Conservation (phyloP, 2,329 filamentous ascomycete genomes). For the Gnomoniopsis smithogilvyi region DNA sequence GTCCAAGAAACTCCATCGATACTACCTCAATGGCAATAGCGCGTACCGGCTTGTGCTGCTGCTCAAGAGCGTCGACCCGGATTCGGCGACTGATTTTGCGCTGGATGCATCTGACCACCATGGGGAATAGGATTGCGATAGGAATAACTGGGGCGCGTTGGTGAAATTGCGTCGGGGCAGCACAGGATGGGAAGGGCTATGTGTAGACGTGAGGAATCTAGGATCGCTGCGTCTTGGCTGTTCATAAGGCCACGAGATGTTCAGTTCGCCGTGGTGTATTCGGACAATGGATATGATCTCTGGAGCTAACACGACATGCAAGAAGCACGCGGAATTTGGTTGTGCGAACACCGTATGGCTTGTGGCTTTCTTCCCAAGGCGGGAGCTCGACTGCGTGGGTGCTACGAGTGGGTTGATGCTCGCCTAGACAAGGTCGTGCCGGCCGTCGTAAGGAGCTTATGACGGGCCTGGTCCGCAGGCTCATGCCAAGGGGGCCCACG, state of each 20-base stretch:
- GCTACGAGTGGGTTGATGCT: background rate
- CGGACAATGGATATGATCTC: background rate
- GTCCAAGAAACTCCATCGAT: slow-evolving; percentile 89
- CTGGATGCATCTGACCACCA: slow-evolving; percentile 28
- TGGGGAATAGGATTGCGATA: background rate
- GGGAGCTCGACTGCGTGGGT: background rate
- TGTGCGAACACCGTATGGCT: background rate
- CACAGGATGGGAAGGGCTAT: no score
- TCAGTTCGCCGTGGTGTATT: no score
- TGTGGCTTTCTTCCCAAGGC: background rate
- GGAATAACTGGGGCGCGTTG: no score
- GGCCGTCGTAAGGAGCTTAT: background rate
- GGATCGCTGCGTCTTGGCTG: no score
- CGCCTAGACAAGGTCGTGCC: background rate
- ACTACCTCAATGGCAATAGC: slow-evolving; percentile 95
- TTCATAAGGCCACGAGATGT: no score
- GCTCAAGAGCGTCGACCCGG: slow-evolving; percentile 54
- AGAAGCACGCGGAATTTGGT: background rate
- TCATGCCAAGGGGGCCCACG: background rate
- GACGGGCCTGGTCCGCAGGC: background rate
- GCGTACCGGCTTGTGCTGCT: slow-evolving; percentile 86
- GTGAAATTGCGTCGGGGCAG: no score
- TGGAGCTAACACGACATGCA: background rate
- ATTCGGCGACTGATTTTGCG: slow-evolving; percentile 33
- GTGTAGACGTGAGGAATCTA: no score